Base-by-base conservation (phyloP, 192 early-diverging fungal species). In the Fimicolochytrium jonesii region DNA sequence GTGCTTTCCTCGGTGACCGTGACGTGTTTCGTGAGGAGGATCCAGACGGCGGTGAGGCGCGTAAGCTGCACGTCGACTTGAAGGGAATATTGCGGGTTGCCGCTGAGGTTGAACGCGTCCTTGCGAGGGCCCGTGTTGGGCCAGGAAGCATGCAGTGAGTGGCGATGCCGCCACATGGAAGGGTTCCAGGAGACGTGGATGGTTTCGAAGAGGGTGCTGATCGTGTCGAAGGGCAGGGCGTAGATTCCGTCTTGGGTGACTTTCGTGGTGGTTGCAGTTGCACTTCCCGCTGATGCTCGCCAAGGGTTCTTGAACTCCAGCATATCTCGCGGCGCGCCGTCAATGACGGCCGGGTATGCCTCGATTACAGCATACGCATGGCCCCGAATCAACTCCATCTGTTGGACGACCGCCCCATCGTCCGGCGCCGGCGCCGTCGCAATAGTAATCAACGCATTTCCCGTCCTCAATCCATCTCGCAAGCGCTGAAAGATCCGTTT, bases 121-220 rank as follows among this genome's bases (percentile, higher is more conserved):
- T 47, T 50, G 17, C n/a, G 32, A 11, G 50, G 64, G 17, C 64
- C 70, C 18, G 25, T 9, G 30, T 54, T 53, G 20, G 69, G 56
- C 61, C 69, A 65, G 10, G 78, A 75, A 49, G 84, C 83, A 56
- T 94, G 92, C 33, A 87, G 64, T 9, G 82, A 83, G 53, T 82
- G 77, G 30, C 81, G 73, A 67, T 90, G 72, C 7, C 66, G 68
- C 56, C 94, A 90, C 36, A 87, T 58, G 31, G 77, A 82, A 5
- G 92, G 88, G 76, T 92, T 90, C 72, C 79, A 94, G 66, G 92
- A 94, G 23, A 94, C 69, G 61, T 97, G 92, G 29, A 93, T 89
- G 7, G 90, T 89, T 55, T 90, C 86, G 67, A 97, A 97, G 31
- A 79, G 72, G 4, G 61, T 56, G 52, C 88, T 86, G 2, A 94